Percentiles rank a stretch among this genome's conserved stretches.
Conservation (phyloP, 768 basidiomycete species). For the Leccinum subgranulosum region DNA sequence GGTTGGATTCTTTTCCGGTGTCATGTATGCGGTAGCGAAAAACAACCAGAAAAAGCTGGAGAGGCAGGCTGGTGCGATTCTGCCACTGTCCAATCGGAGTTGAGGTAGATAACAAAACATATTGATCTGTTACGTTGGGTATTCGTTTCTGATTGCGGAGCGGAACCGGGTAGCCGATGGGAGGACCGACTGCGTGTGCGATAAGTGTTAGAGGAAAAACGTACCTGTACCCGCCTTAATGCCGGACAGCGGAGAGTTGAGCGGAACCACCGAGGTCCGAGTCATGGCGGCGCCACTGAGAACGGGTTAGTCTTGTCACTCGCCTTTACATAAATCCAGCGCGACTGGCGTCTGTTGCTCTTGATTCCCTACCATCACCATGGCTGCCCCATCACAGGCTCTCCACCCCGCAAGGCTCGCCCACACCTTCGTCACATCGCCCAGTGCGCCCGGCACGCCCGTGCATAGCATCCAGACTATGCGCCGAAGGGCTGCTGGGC, state of each 20-base stretch:
- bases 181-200: not conserved
- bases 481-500: slow-evolving; percentile 88
- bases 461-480: slow-evolving; percentile 90
- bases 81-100: slow-evolving; percentile 62
- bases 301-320: not conserved
- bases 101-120: not conserved
- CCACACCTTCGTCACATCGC: slow-evolving; percentile 67
- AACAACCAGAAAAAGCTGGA: slow-evolving; percentile 86
- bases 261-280: no score
- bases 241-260: slow-evolving; percentile 18
- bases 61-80: slow-evolving; percentile 48
- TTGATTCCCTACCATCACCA: slow-evolving; percentile 21
- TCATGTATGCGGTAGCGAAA: slow-evolving; percentile 93
- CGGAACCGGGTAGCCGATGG: not conserved
- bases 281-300: not conserved
- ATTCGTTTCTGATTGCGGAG: not conserved
- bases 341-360: not conserved
- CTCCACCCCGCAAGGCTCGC: slow-evolving; percentile 75
- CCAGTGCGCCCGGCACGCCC: slow-evolving; percentile 79
- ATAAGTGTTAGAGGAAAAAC: no score
- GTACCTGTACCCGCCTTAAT: slow-evolving; percentile 28
- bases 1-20: slow-evolving; percentile 87
- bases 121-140: not conserved
- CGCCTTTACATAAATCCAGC: slow-evolving; percentile 12
- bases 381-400: slow-evolving; percentile 30